phyloP scores from a whole-genome alignment of 2,329 filamentous ascomycete genomes.

The Fusarium nanum region DNA sequence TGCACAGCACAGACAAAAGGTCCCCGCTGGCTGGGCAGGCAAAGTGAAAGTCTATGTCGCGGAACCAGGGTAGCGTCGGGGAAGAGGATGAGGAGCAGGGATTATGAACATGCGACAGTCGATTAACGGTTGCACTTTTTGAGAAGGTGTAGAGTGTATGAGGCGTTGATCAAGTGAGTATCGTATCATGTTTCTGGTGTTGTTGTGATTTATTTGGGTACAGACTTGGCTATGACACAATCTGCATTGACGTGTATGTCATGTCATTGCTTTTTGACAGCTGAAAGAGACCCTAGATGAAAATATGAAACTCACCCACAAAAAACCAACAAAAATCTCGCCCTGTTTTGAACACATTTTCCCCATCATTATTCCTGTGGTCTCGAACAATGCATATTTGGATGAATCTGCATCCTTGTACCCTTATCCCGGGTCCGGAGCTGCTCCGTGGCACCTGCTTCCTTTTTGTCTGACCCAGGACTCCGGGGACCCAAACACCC shows the following conservation, averaged over 20 bases:
- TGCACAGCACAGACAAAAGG: slow-evolving; percentile 1
- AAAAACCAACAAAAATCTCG: not conserved
- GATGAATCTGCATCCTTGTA: not conserved
- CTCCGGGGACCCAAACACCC: not conserved
- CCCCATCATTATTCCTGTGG: not conserved
- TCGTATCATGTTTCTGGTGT: slow-evolving; percentile 14
- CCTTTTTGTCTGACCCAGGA: slow-evolving; percentile 9
- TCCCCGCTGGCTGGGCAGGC: not conserved
- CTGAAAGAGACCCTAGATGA: not conserved
- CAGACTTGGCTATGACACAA: not conserved
- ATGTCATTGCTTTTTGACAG: slow-evolving; percentile 16
- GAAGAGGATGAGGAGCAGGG: slow-evolving; percentile 15
- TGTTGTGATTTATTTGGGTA: not conserved
- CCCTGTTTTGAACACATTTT: not conserved
- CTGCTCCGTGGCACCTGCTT: slow-evolving; percentile 11
- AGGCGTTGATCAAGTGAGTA: not conserved
- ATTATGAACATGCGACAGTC: not conserved
- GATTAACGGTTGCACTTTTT: slow-evolving; percentile 1
- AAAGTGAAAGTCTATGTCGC: not conserved
- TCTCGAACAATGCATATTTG: not conserved
- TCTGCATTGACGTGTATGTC: not conserved
- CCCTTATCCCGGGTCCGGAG: slow-evolving; percentile 15
- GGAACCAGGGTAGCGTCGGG: slow-evolving; percentile 10
- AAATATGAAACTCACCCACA: not conserved
- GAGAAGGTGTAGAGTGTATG: not conserved